phyloP scores from a whole-genome alignment of 2,329 filamentous ascomycete species.

The Arthrobotrys sphaeroides region DNA sequence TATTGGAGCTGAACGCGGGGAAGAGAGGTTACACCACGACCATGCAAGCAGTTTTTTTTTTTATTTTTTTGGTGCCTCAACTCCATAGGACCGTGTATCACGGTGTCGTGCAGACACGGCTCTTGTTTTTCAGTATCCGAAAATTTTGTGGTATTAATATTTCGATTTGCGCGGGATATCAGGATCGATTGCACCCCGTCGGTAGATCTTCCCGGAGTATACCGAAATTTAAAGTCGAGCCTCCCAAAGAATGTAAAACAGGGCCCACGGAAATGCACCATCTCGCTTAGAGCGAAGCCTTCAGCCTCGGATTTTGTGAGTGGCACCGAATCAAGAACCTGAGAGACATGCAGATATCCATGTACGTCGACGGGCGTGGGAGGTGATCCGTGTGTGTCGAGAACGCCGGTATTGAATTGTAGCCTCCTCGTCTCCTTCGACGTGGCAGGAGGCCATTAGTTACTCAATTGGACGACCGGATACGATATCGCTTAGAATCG shows the following conservation, averaged over 20 bases:
- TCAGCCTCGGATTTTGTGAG: slow-evolving; percentile 17
- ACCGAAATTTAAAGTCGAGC: slow-evolving; percentile 3
- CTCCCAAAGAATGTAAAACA: slow-evolving; percentile 16
- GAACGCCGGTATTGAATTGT: slow-evolving; percentile 4
- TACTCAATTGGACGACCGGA: slow-evolving; percentile 10
- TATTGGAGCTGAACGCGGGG: not conserved
- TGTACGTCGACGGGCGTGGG: not conserved
- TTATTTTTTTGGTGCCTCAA: too few relatives aligned
- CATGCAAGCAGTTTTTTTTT: too few relatives aligned
- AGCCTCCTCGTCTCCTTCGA: slow-evolving; percentile 10
- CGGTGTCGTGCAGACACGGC: not conserved
- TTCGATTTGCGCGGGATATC: not conserved
- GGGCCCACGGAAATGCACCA: not conserved
- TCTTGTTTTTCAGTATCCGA: not conserved
- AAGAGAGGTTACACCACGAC: not conserved
- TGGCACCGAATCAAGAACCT: slow-evolving; percentile 20
- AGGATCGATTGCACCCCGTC: not conserved
- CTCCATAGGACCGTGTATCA: not conserved
- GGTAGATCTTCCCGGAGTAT: not conserved
- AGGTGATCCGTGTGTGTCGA: not conserved
- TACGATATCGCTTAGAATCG: slow-evolving; percentile 9
- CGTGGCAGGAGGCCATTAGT: slow-evolving; percentile 48
- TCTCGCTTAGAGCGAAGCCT: slow-evolving; percentile 19
- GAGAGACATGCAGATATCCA: not conserved
- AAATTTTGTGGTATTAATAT: not conserved